Evolutionary conservation across 2,329 filamentous ascomycete genomes (phyloP).

Genomic region (Exophiala bonariae): DNA sequence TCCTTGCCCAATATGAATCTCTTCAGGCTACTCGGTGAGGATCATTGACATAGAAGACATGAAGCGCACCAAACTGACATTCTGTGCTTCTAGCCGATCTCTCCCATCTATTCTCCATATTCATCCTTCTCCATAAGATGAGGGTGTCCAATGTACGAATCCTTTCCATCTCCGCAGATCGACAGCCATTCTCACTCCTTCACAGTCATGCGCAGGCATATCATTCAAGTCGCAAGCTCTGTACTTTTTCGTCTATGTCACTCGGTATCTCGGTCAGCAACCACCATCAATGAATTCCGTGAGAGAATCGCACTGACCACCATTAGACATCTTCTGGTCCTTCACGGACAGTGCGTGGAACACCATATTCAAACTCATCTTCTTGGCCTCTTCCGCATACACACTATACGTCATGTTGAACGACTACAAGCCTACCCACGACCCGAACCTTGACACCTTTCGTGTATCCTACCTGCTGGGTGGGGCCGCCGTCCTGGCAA

Average conservation of each 20-base stretch:
- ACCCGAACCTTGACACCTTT: constrained; percentile 96
- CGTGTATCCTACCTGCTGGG: constrained; percentile 87
- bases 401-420: constrained; percentile 98
- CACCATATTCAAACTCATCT: constrained; percentile 91
- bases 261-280: constrained; percentile 76
- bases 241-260: constrained; percentile 91
- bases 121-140: constrained; percentile 98
- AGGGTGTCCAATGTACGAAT: constrained; percentile 76
- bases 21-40: constrained; percentile 66
- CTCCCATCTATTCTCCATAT: constrained; percentile 89
- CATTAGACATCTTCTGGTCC: constrained; percentile 78
- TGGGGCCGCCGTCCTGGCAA: constrained; percentile 72
- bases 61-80: constrained; percentile 15
- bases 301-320: constrained; percentile 2
- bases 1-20: constrained; percentile 61
- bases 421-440: constrained; percentile 95
- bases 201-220: constrained; percentile 89
- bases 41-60: no score
- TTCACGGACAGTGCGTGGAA: constrained; percentile 85
- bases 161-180: constrained; percentile 1
- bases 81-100: constrained; percentile 69
- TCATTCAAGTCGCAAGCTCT: constrained; percentile 98
- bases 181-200: no score
- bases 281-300: no score
- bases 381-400: constrained; percentile 86